phyloP scores from a whole-genome alignment of 1,284 basidiomycete species.

The Cutaneotrichosporon cutaneum region DNA sequence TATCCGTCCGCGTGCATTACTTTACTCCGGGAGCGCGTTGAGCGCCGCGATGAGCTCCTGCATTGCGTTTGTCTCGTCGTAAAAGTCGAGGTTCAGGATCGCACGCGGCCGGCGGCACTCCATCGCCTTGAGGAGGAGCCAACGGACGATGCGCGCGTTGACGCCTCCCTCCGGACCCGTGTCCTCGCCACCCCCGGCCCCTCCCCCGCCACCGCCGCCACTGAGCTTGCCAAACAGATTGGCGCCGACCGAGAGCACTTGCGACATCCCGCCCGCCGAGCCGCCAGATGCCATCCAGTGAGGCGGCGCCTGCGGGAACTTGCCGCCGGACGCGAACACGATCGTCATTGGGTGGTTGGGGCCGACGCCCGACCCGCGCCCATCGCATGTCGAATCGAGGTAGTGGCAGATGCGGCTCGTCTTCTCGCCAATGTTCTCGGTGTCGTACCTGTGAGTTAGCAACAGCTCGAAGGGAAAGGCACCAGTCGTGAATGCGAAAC shows the following conservation, averaged over 20 bases:
- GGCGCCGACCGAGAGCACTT: slow-evolving; percentile 5
- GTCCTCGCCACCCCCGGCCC: neutral
- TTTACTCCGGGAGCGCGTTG: slow-evolving; percentile 14
- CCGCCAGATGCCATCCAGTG: slow-evolving; percentile 56
- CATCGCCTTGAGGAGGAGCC: slow-evolving; percentile 59
- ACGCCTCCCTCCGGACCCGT: slow-evolving; percentile 60
- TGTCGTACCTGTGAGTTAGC: slow-evolving; percentile 17
- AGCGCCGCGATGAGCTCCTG: slow-evolving; percentile 20
- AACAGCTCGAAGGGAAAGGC: slow-evolving; percentile 29
- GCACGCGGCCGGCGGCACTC: slow-evolving; percentile 36
- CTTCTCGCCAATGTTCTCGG: slow-evolving; percentile 48
- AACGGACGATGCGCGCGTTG: slow-evolving; percentile 66
- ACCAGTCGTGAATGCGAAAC: slow-evolving; percentile 81
- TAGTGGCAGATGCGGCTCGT: slow-evolving; percentile 53
- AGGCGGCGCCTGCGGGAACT: slow-evolving; percentile 72
- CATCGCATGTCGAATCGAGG: slow-evolving; percentile 25
- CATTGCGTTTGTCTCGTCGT: slow-evolving; percentile 24
- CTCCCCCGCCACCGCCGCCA: neutral
- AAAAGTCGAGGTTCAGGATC: slow-evolving; percentile 47
- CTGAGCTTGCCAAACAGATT: slow-evolving; percentile 16
- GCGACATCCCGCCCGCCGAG: slow-evolving; percentile 15
- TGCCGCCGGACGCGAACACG: slow-evolving; percentile 71
- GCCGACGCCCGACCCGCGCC: slow-evolving; percentile 11
- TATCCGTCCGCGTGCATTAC: too few relatives aligned
- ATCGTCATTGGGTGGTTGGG: slow-evolving; percentile 58